phyloP scores from a whole-genome alignment of 192 early-diverging fungal species.

The Thamnidium elegans region DNA sequence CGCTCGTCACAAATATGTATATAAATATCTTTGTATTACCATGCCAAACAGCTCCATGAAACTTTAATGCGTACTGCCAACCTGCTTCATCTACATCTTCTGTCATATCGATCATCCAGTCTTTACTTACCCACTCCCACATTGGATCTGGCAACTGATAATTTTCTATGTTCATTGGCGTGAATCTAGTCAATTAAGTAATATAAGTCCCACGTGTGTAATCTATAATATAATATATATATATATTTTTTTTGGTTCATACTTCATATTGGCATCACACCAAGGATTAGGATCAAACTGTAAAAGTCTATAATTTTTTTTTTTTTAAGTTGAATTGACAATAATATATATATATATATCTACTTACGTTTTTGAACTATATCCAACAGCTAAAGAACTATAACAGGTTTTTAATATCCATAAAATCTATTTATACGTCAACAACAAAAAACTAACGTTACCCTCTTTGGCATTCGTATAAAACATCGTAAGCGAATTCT shows the following conservation, averaged over 20 bases:
- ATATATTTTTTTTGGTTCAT: conserved; percentile 5
- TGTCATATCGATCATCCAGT: conserved; percentile 61
- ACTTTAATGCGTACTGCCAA: conserved; percentile 55
- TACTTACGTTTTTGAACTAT: conserved; percentile 49
- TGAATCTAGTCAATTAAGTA: conserved; percentile 28
- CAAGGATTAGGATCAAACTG: conserved; percentile 55
- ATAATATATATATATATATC: neutral
- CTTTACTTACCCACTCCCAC: conserved; percentile 59
- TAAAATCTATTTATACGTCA: too few species aligned
- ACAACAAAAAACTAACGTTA: too few species aligned
- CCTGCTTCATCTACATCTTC: conserved; percentile 57
- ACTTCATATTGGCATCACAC: conserved; percentile 45
- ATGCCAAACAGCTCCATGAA: conserved; percentile 53
- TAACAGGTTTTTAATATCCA: conserved; percentile 1
- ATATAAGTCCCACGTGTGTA: neutral
- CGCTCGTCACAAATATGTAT: neutral
- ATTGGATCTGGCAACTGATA: conserved; percentile 50
- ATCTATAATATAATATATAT: neutral
- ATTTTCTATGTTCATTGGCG: conserved; percentile 46
- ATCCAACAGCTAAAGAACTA: conserved; percentile 42
- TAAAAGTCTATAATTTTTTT: conserved; percentile 25
- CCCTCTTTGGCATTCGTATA: conserved; percentile 47
- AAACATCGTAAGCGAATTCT: conserved; percentile 37
- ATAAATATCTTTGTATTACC: conserved; percentile 28
- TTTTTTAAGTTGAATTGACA: neutral